Evolutionary conservation across 129 eudicot genomes (phyloP).

Genomic region (Flaveria robusta): DNA sequence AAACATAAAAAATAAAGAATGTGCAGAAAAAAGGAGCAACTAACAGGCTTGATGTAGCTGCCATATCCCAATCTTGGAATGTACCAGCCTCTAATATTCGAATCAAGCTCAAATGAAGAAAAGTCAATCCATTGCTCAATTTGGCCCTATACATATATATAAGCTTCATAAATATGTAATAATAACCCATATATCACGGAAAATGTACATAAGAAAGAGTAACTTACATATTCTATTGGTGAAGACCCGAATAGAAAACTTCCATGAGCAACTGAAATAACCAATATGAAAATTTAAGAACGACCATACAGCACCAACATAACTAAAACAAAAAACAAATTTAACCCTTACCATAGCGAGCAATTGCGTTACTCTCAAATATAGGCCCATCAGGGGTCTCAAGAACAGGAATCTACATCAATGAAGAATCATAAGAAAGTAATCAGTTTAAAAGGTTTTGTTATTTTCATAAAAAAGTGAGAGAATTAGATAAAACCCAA

Average conservation of each 20-base stretch:
- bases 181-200: neutral
- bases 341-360: conserved; percentile 64
- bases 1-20: neutral
- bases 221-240: conserved; percentile 63
- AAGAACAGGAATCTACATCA: conserved; percentile 73
- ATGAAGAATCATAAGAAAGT: neutral
- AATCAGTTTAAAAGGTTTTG: neutral
- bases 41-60: conserved; percentile 35
- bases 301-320: neutral
- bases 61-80: conserved; percentile 48
- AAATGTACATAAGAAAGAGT: neutral
- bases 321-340: neutral
- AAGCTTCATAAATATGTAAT: neutral
- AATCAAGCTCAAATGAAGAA: conserved; percentile 56
- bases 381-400: conserved; percentile 83
- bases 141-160: conserved; percentile 44
- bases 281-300: conserved; percentile 8
- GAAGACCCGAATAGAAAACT: conserved; percentile 70
- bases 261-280: conserved; percentile 64
- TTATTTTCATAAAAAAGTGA: neutral
- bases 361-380: conserved; percentile 89
- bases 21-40: neutral
- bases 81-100: conserved; percentile 38
- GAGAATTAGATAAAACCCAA: neutral
- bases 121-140: conserved; percentile 80